Base-by-base conservation (phyloP, 768 basidiomycete genomes). In the Boletus vinaceobasis region DNA sequence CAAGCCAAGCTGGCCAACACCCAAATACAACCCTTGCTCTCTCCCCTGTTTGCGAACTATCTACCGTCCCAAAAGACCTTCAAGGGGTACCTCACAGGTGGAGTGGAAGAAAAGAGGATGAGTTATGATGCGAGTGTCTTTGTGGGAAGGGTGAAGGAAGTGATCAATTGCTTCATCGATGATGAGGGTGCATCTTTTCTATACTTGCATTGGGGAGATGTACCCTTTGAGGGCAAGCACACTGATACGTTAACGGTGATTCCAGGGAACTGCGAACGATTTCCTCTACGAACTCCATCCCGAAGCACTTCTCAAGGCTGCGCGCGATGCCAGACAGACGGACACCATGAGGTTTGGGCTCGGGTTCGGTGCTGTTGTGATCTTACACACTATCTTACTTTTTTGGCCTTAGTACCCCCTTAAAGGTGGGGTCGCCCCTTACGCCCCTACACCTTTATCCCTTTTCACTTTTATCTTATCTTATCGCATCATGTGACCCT, bases 111-210 rank as follows among this genome's bases (percentile, higher is more conserved):
- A 73, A 95, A 87, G 6, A 80, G 79, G 54, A 73, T 66, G 29
- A 72, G 69, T 53, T 91, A 95, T 65, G 97, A 98, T 67, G 90
- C 97, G 19, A 90, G 91, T 7, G 84, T 87, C 62, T 81, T 98
- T 55, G 83, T 99, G 48, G 65, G 79, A 37, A 80, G 75, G 65
- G 73, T 73, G 52, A 81, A 78, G 49, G 84, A 81, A 11, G 80
- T 86, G 2, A 76, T 93, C 49, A 84, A 89, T 57, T 82, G 98
- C 57, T 77, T 97, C 55, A 74, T 98, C 32, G 95, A 98, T 74
- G 93, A 90, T 71, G 90, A 88, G 57, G n/a, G n/a, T 56, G 86
- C 21, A 32, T n/a, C 29, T 42, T 37, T 52, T 37, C 32, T 29
- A 10, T 42, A 15, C 47, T n/a, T n/a, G n/a, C n/a, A n/a, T n/a